Conservation (phyloP, 2,329 filamentous ascomycete genomes). For the Fragosphaeria purpurea region DNA sequence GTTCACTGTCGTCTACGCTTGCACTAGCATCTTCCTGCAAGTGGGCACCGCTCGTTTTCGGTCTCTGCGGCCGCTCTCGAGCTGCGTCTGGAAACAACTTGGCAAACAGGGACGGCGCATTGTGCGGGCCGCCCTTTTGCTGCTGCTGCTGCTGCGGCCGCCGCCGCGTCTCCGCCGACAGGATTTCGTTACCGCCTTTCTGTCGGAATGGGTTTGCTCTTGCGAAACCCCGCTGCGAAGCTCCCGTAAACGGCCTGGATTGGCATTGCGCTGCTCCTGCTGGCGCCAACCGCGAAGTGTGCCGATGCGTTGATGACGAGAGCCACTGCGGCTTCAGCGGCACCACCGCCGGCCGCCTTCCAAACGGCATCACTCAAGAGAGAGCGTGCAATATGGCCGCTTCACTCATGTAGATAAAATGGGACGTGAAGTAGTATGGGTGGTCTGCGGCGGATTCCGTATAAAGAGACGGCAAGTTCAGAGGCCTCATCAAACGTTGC, state of each 20-base stretch:
- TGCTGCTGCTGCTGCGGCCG: not conserved
- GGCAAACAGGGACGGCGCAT: slow-evolving; percentile 9
- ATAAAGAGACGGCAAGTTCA: too few species aligned
- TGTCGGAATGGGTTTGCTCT: not conserved
- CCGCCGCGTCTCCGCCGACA: not conserved
- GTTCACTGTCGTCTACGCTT: too few species aligned
- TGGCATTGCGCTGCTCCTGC: not conserved
- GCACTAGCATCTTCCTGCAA: too few species aligned
- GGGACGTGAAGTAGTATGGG: too few species aligned
- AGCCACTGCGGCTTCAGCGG: not conserved
- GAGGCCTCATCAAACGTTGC: too few species aligned
- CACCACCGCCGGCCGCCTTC: slow-evolving; percentile 4
- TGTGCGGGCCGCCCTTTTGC: not conserved
- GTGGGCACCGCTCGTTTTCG: not conserved
- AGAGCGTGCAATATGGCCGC: not conserved
- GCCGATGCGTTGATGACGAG: not conserved
- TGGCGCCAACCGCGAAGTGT: not conserved
- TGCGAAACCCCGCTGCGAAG: too few species aligned
- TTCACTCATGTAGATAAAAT: not conserved
- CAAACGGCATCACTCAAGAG: slow-evolving; percentile 1
- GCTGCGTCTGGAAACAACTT: slow-evolving; percentile 11
- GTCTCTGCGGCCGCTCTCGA: not conserved
- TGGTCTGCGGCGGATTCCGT: too few species aligned
- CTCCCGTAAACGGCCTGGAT: not conserved
- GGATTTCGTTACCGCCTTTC: not conserved